Base-by-base conservation (phyloP, 257 asterid genomes). In the Plectranthus barbatus region DNA sequence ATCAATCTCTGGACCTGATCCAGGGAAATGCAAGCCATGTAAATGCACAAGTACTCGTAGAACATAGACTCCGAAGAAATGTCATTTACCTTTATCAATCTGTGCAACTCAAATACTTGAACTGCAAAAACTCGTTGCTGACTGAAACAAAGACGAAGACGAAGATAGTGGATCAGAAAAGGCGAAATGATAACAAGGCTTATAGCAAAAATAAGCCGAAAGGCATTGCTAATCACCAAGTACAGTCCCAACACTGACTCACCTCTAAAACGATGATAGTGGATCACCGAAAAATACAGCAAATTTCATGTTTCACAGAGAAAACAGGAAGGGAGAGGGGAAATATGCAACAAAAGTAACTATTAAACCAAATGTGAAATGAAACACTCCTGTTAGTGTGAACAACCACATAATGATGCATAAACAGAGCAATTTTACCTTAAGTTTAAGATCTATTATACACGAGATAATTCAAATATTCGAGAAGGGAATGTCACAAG, bases 21-120 rank as follows among this genome's bases (percentile, higher is more conserved):
- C 9, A 52, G 49, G 33, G 64, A 0, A 57, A 60, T 4, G 47
- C n/a, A 44, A 2, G n/a, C 6, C 24, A 15, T 29, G 56, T 42
- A 19, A 47, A 51, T 36, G n/a, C 52, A 18, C 50, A 55, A 17
- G 39, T 9, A 54, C 31, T 53, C 29, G 21, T 5, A 39, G 3
- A 36, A 18, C 33, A 11, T 19, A 39, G 26, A 69, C 40, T 39
- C 15, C 24, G 41, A 23, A 23, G 52, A 62, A 5, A 9, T 3
- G 5, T 24, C 68, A 5, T 24, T 67, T 56, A 88, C 99, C 99
- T 85, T 82, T 23, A 92, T 64, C 70, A 92, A 68, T 78, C 93
- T 75, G 71, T 92, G 99, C 96, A 92, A 78, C 86, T 92, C 99
- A 31, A 92, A 92, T 17, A 92, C 81, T 86, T 92, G 99, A 72